Evolutionary conservation across 2,329 filamentous ascomycete genomes (phyloP), one percentile per base, ranked within the genome.

Genomic region (Chrysosphaeria jannelii): DNA sequence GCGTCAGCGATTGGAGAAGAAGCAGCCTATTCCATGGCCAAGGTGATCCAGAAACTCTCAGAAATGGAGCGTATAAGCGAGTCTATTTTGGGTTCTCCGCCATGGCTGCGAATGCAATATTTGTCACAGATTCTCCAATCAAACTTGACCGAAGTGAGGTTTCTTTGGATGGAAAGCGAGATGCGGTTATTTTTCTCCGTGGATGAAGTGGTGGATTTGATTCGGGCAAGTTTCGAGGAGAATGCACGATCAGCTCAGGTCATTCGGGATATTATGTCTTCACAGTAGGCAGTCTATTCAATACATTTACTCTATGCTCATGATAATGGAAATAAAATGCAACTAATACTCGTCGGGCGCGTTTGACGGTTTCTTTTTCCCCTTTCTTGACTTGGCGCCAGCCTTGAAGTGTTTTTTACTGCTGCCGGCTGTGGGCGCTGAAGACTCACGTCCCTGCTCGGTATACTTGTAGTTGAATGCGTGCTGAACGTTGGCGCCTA

Each of bases 321-420:
- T n/a, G n/a, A n/a, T n/a, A n/a, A n/a, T n/a, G n/a, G n/a, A n/a
- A n/a, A n/a, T n/a, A n/a, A n/a, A n/a, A n/a, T n/a, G n/a, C n/a
- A n/a, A n/a, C 10, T 24, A 24, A 10, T 22, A 26, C 13, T 27
- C 28, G 6, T 29, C 28, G 6, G 21, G 17, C 13, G 28, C 28
- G 14, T 29, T 29, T 10, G 16, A 15, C 3, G 28, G 25, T 20
- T 16, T 17, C 24, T 44, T 41, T 23, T 42, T 40, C 35, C 49
- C 47, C 22, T 55, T 68, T 7, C n/a, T 18, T 28, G 40, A 42
- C 21, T 30, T 33, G 30, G 60, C 57, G 19, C 64, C 62, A n/a
- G 60, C 68, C 48, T 89, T 89, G 45, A 76, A 85, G 46, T 97
- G 85, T 51, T 91, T 93, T 61, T 97, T 97, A 27, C 66, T 58